A percentile compares a stretch with the other conserved stretches of the same genome.
Evolutionary conservation across 768 basidiomycete genomes (phyloP).

Genomic region (Austroboletus eburneus): DNA sequence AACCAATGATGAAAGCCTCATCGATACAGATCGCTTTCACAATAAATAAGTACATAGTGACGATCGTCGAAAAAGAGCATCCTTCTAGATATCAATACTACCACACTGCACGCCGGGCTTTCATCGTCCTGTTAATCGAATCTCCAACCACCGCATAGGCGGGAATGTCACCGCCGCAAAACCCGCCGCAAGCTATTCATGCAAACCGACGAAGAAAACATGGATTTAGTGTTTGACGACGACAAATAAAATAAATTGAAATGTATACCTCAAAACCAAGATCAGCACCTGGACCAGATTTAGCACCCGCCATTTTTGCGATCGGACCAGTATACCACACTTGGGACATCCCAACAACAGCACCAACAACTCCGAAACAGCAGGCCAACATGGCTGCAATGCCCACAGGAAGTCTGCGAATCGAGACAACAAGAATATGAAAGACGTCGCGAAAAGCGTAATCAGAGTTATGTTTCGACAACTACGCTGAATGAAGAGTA

Average conservation of each 20-base stretch:
- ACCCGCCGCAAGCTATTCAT: slow-evolving; percentile 36
- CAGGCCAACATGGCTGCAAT: slow-evolving; percentile 45
- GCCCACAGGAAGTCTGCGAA: slow-evolving; percentile 42
- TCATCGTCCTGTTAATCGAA: slow-evolving; percentile 38
- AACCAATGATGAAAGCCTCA: too few relatives aligned
- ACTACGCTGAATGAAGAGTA: not conserved
- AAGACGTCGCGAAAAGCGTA: too few relatives aligned
- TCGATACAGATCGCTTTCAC: too few relatives aligned
- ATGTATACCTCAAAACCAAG: slow-evolving; percentile 48
- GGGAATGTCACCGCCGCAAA: slow-evolving; percentile 47
- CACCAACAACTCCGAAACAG: slow-evolving; percentile 44
- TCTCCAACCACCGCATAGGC: slow-evolving; percentile 46
- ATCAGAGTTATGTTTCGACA: too few relatives aligned
- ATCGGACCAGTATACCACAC: slow-evolving; percentile 52
- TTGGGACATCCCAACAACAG: slow-evolving; percentile 51
- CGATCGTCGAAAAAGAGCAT: too few relatives aligned
- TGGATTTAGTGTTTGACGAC: too few relatives aligned
- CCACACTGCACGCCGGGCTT: too few relatives aligned
- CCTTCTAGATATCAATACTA: too few relatives aligned
- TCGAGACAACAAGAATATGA: too few relatives aligned
- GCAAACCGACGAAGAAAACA: too few relatives aligned
- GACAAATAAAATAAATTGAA: too few relatives aligned
- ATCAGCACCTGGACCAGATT: slow-evolving; percentile 46
- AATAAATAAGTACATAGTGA: too few relatives aligned
- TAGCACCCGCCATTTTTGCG: slow-evolving; percentile 37